Percentiles rank a stretch among this genome's conserved stretches.
Evolutionary conservation across 352 stramenopile species (phyloP).

Genomic region (Phytophthora tentaculata): DNA sequence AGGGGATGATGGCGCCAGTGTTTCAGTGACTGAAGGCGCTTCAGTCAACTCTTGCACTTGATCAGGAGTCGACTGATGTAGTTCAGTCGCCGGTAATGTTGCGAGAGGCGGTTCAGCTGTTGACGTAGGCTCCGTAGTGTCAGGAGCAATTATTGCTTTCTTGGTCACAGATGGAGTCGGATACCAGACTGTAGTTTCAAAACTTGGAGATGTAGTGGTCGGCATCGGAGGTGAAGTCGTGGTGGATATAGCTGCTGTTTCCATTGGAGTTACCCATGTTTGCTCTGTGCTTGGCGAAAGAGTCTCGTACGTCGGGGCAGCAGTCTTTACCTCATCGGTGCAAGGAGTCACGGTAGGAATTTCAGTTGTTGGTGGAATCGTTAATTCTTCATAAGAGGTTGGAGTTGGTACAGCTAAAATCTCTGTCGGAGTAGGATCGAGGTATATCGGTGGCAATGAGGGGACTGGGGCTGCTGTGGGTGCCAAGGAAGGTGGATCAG

Average conservation of each 20-base stretch:
- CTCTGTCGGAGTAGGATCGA: constrained; percentile 3
- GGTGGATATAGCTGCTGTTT: background rate
- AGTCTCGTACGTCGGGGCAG: constrained; percentile 10
- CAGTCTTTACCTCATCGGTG: constrained; percentile 9
- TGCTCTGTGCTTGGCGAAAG: background rate
- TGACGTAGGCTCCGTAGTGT: background rate
- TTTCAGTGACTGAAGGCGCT: background rate
- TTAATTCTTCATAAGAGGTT: background rate
- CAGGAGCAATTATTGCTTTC: background rate
- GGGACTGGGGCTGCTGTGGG: background rate
- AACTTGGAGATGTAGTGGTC: background rate
- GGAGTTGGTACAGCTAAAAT: constrained; percentile 2
- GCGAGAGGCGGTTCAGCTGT: background rate
- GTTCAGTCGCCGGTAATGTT: background rate
- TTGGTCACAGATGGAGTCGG: background rate
- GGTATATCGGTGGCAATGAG: background rate
- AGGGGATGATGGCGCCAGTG: constrained; percentile 6
- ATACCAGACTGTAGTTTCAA: background rate
- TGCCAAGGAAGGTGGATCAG: background rate
- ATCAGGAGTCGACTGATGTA: background rate
- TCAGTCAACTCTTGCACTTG: background rate
- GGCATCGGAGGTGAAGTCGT: background rate
- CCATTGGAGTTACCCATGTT: background rate
- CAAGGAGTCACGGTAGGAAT: background rate
- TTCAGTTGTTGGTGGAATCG: background rate